Conservation (phyloP, 257 asterid species). For the Cinchona pubescens region DNA sequence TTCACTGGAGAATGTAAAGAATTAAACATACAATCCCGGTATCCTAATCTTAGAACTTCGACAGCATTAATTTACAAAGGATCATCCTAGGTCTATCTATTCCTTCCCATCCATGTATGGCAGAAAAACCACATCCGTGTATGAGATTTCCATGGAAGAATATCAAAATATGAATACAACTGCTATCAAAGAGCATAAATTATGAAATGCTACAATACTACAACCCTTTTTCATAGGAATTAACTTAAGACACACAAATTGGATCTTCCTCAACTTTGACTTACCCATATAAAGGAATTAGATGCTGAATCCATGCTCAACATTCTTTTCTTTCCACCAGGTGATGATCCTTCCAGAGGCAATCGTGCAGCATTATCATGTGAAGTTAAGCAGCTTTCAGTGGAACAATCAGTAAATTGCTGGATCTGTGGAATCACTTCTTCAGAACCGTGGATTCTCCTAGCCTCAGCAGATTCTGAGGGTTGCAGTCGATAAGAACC, state of each 20-base stretch:
- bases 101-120: neutral
- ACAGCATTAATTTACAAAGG: neutral
- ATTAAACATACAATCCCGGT: neutral
- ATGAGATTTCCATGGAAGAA: neutral
- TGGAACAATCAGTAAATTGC: conserved; percentile 50
- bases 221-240: conserved; percentile 33
- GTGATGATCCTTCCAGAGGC: conserved; percentile 53
- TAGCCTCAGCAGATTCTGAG: conserved; percentile 34
- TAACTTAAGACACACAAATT: conserved; percentile 32
- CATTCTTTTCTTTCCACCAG: conserved; percentile 44
- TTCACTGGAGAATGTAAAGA: neutral
- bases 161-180: neutral
- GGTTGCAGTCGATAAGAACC: conserved; percentile 34
- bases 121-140: neutral
- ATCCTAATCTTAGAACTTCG: neutral
- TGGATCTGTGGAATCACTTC: conserved; percentile 45
- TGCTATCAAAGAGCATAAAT: neutral
- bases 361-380: conserved; percentile 62
- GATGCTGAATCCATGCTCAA: conserved; percentile 45
- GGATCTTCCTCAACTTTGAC: conserved; percentile 39
- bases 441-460: conserved; percentile 30
- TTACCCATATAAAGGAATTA: conserved; percentile 52
- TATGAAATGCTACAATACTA: neutral
- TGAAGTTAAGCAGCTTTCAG: conserved; percentile 79
- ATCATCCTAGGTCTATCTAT: neutral